Evolutionary conservation across 2,329 filamentous ascomycete genomes (phyloP).

Genomic region (Calonectria multiphialidica): DNA sequence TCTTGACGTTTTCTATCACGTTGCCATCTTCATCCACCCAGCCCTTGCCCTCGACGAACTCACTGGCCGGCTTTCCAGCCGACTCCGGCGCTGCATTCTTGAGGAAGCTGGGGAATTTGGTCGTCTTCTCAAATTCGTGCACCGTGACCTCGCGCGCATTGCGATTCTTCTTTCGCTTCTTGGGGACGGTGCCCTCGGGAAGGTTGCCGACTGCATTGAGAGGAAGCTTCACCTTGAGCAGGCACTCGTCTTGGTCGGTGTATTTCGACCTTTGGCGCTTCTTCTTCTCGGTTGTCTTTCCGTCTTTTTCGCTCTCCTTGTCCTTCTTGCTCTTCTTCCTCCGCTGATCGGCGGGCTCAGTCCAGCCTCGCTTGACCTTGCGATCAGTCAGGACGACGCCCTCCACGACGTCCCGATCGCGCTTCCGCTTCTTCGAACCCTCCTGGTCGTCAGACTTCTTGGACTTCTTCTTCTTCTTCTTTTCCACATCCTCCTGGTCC

Average conservation of each 20-base stretch:
- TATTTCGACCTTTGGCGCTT: slow-evolving; percentile 80
- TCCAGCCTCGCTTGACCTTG: slow-evolving; percentile 92
- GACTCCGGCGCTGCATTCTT: slow-evolving; percentile 59
- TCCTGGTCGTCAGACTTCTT: slow-evolving; percentile 52
- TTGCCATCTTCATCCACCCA: slow-evolving; percentile 88
- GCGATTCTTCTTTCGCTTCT: slow-evolving; percentile 70
- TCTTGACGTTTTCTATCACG: slow-evolving; percentile 73
- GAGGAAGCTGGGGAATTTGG: slow-evolving; percentile 85
- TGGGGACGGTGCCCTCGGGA: slow-evolving; percentile 56
- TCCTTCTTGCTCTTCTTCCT: slow-evolving; percentile 62
- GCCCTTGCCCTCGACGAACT: slow-evolving; percentile 86
- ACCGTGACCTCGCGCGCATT: slow-evolving; percentile 71
- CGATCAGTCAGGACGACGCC: slow-evolving; percentile 81
- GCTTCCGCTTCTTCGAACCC: slow-evolving; percentile 62
- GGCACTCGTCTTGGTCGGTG: slow-evolving; percentile 82
- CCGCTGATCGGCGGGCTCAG: slow-evolving; percentile 69
- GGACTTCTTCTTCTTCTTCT: slow-evolving; percentile 49
- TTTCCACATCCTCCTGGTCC: slow-evolving; percentile 43
- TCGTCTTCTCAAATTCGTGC: slow-evolving; percentile 91
- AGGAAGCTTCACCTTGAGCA: slow-evolving; percentile 85
- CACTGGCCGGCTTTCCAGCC: slow-evolving; percentile 56
- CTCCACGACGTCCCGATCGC: slow-evolving; percentile 62
- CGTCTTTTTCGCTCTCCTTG: slow-evolving; percentile 58
- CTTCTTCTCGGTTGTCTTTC: slow-evolving; percentile 67
- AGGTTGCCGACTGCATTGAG: slow-evolving; percentile 58